Percentiles rank a stretch among this genome's conserved stretches.
Evolutionary conservation across 148 eudicot species (phyloP).

Genomic region (Persicaria maculosa): DNA sequence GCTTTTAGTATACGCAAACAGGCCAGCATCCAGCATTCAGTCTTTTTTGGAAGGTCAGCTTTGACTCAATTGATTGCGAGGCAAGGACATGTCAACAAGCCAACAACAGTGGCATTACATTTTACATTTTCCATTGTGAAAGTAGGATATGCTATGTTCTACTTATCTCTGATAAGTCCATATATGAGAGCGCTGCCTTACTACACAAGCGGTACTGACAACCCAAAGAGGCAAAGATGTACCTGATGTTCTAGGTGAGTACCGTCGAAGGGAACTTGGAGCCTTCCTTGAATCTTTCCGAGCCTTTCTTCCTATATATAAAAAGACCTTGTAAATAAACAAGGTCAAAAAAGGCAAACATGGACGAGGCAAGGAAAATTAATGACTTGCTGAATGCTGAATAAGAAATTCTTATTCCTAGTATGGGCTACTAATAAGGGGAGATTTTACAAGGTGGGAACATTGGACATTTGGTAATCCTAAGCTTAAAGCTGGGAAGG

Average conservation of each 20-base stretch:
- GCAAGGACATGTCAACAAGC: too few species aligned
- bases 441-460: too few species aligned
- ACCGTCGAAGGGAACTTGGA: conserved; percentile 87
- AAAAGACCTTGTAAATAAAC: background rate
- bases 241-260: conserved; percentile 78
- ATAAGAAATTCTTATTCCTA: too few species aligned
- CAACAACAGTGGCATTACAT: background rate
- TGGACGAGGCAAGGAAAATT: too few species aligned
- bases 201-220: background rate
- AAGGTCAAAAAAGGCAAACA: background rate
- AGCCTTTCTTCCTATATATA: conserved; percentile 68
- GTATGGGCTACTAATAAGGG: too few species aligned
- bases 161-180: background rate
- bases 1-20: too few species aligned
- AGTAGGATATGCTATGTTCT: background rate
- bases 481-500: too few species aligned
- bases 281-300: conserved; percentile 55
- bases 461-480: too few species aligned
- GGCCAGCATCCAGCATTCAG: too few species aligned
- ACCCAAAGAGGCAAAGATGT: conserved; percentile 5
- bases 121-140: background rate
- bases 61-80: background rate
- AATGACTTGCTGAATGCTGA: too few species aligned
- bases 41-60: background rate
- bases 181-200: too few species aligned